Conservation (phyloP, 345 rosid genomes). For the Salix purpurea region DNA sequence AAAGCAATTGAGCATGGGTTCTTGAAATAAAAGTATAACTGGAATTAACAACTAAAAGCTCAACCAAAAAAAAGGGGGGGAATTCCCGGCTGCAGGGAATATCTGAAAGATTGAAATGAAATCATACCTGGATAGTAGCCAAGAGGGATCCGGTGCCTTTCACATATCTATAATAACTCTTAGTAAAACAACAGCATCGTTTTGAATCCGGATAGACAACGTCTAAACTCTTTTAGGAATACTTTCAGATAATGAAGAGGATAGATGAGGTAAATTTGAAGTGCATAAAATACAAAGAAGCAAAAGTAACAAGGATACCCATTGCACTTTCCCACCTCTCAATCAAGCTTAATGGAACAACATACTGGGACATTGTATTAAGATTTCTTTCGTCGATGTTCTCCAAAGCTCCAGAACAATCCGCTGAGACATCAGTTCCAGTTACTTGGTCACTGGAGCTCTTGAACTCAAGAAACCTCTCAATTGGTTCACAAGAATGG, state of each 20-base stretch:
- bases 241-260: background rate
- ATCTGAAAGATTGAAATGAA: conserved; percentile 1
- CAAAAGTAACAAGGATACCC: conserved; percentile 61
- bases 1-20: background rate
- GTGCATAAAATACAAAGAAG: conserved; percentile 5
- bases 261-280: background rate
- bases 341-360: conserved; percentile 64
- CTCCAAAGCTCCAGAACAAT: conserved; percentile 29
- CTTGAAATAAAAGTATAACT: background rate
- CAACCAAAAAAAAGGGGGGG: background rate
- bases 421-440: conserved; percentile 18
- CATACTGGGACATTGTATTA: conserved; percentile 39
- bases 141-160: conserved; percentile 94
- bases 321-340: conserved; percentile 97
- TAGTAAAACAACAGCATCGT: conserved; percentile 92
- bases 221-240: conserved; percentile 39
- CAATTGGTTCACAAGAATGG: conserved; percentile 63
- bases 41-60: background rate
- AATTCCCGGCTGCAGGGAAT: background rate
- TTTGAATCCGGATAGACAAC: conserved; percentile 88
- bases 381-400: conserved; percentile 29
- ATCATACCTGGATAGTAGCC: conserved; percentile 68
- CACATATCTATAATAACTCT: conserved; percentile 87
- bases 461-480: conserved; percentile 61
- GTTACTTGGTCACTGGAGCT: conserved; percentile 22